These are phyloP conservation scores for Neltuma alba DNA, from an alignment of 306 rosid genomes.

Conservation along the genomic window DNA sequence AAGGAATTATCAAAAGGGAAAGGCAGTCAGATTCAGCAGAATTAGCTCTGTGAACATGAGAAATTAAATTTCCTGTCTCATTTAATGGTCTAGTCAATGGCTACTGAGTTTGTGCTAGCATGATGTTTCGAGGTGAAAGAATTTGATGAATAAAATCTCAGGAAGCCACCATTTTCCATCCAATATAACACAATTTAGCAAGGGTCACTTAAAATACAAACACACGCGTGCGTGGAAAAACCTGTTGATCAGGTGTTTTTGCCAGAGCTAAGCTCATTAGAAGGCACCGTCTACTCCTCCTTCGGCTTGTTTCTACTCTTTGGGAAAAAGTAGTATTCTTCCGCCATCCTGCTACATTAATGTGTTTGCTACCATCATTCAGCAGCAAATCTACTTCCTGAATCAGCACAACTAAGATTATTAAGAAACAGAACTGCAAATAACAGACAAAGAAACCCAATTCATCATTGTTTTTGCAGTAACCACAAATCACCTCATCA, in stretches of 20 bases:
- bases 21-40: background rate
- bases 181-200: slow-evolving; percentile 30
- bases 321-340: slow-evolving; percentile 74
- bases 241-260: slow-evolving; percentile 87
- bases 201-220: slow-evolving; percentile 5
- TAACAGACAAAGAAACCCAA: slow-evolving; percentile 29
- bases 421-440: slow-evolving; percentile 24
- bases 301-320: slow-evolving; percentile 93
- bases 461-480: slow-evolving; percentile 10
- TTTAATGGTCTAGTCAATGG: background rate
- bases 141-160: background rate
- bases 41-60: background rate
- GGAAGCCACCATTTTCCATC: slow-evolving; percentile 20
- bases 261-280: slow-evolving; percentile 97
- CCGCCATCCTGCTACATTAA: slow-evolving; percentile 94
- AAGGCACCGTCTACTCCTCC: slow-evolving; percentile 96
- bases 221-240: slow-evolving; percentile 37
- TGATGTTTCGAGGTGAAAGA: background rate
- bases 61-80: background rate
- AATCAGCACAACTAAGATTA: slow-evolving; percentile 38
- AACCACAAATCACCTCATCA: slow-evolving; percentile 69
- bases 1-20: background rate
- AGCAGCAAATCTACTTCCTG: slow-evolving; percentile 98
- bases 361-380: slow-evolving; percentile 98
- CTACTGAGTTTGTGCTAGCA: background rate